Percentiles rank a stretch among this genome's conserved stretches.
Conservation (phyloP, 2,329 filamentous ascomycete genomes). For the Neophaeococcomyces aloes region DNA sequence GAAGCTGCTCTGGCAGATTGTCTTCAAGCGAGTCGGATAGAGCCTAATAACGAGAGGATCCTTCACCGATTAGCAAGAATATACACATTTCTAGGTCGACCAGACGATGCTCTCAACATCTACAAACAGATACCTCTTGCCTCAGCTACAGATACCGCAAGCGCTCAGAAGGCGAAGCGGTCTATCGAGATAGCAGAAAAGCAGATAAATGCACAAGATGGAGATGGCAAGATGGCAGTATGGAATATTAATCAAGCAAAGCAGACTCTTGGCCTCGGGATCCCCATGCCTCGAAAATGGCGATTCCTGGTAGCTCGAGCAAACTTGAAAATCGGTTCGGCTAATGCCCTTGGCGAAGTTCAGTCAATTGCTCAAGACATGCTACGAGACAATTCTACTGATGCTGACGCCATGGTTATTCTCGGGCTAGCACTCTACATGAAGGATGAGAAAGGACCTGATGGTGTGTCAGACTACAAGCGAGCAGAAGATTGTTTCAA, state of each 20-base stretch:
- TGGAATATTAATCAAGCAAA: conserved; percentile 88
- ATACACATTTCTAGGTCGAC: conserved; percentile 75
- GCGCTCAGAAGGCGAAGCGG: conserved; percentile 58
- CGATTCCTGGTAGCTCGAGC: conserved; percentile 84
- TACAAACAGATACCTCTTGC: conserved; percentile 65
- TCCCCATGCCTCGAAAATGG: conserved; percentile 82
- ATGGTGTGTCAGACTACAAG: conserved; percentile 36
- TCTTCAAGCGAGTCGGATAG: conserved; percentile 67
- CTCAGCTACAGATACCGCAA: conserved; percentile 71
- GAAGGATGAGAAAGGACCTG: conserved; percentile 66
- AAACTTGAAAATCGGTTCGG: conserved; percentile 81
- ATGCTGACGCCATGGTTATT: conserved; percentile 86
- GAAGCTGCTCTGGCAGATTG: conserved; percentile 77
- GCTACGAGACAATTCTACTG: conserved; percentile 74
- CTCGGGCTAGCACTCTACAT: conserved; percentile 79
- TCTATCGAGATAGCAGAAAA: conserved; percentile 73
- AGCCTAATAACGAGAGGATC: conserved; percentile 79
- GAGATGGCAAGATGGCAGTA: conserved; percentile 73
- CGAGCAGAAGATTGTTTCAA: conserved; percentile 89
- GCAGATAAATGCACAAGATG: conserved; percentile 60
- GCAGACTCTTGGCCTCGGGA: conserved; percentile 62
- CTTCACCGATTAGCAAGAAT: conserved; percentile 79
- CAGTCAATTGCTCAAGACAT: conserved; percentile 86
- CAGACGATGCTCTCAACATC: conserved; percentile 73
- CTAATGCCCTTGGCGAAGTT: conserved; percentile 80